Evolutionary conservation across 441 rosid genomes (phyloP).

Genomic region (Arabidopsis hybrid): DNA sequence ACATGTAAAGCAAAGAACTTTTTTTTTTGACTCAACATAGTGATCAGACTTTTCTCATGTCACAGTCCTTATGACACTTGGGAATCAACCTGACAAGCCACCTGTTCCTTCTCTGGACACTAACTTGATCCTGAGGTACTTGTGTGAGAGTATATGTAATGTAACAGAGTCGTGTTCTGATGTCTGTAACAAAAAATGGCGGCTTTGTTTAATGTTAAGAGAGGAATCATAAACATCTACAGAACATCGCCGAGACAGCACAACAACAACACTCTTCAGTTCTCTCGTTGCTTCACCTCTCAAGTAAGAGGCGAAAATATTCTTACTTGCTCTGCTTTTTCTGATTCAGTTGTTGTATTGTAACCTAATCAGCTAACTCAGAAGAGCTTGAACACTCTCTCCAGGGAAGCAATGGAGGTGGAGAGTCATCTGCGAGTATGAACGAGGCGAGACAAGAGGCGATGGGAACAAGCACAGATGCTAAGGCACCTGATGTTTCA

Average conservation of each 20-base stretch:
- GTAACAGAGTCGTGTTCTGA: not conserved
- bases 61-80: slow-evolving; percentile 9
- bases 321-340: too few species aligned
- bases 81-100: not conserved
- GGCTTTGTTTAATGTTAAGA: slow-evolving; percentile 26
- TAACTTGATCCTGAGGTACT: slow-evolving; percentile 20
- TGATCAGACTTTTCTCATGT: slow-evolving; percentile 21
- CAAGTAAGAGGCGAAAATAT: slow-evolving; percentile 8
- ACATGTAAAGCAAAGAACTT: slow-evolving; percentile 44
- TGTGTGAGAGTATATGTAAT: slow-evolving; percentile 12
- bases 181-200: slow-evolving; percentile 28
- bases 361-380: not conserved
- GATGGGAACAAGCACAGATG: slow-evolving; percentile 36
- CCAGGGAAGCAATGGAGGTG: slow-evolving; percentile 24
- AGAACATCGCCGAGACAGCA: slow-evolving; percentile 7
- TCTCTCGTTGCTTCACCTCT: slow-evolving; percentile 28
- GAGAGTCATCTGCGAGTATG: slow-evolving; percentile 29
- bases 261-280: slow-evolving; percentile 13
- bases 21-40: slow-evolving; percentile 2
- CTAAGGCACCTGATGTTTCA: slow-evolving; percentile 32
- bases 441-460: slow-evolving; percentile 38
- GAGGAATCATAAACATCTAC: slow-evolving; percentile 28
- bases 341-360: not conserved
- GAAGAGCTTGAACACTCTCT: not conserved
- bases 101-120: slow-evolving; percentile 24